Base-by-base conservation (phyloP, 2,329 filamentous ascomycete genomes). In the Neonectria ditissima region DNA sequence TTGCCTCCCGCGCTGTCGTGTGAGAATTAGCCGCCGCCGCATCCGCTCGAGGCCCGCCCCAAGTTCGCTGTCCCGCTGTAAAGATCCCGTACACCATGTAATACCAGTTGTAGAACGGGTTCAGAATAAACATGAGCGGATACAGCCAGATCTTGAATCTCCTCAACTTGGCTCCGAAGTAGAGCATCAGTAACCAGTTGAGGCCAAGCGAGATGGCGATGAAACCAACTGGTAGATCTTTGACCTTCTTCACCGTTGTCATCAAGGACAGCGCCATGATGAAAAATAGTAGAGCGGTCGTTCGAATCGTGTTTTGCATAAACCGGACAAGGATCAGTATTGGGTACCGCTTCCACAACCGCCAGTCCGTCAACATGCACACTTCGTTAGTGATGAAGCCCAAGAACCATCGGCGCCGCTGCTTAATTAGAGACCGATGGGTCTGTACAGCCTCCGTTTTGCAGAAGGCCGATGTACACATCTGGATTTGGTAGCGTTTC, bases 71-170 rank as follows among this genome's bases (percentile, higher is more conserved):
- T 20, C 94, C 94, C 30, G 94, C 94, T 1, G 95, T 97, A 79
- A 97, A 96, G 71, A 97, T 97, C 47, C 94, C 94, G 77, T 97
- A 97, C 2, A 97, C 91, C 92, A 97, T 97, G 81, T 98, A 98
- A 62, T 93, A 87, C 95, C 95, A 98, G 80, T 98, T 98, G 85
- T 97, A 94, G 76, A 98, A 97, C 1, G 96, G 95, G 75, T 97
- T 98, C 67, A 97, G 79, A 50, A 97, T 81, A 76, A 97, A 98
- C 94, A 98, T 97, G 66, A 98, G 73, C 0, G 95, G 95, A 76
- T 98, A 98, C 6, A 98, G 84, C 91, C 93, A 95, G 66, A 97
- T 92, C 83, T 99, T 98, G 83, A 91, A 97, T 11, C 96, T 88
- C 65, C 91, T 90, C 52, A 98, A 86, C 79, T 93, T 94, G 59